Percentiles rank a stretch among this genome's conserved stretches.
These are phyloP conservation scores for Ampelocalamus luodianensis DNA, from an alignment of 176 grass and related monocot genomes.

Conservation along the genomic window DNA sequence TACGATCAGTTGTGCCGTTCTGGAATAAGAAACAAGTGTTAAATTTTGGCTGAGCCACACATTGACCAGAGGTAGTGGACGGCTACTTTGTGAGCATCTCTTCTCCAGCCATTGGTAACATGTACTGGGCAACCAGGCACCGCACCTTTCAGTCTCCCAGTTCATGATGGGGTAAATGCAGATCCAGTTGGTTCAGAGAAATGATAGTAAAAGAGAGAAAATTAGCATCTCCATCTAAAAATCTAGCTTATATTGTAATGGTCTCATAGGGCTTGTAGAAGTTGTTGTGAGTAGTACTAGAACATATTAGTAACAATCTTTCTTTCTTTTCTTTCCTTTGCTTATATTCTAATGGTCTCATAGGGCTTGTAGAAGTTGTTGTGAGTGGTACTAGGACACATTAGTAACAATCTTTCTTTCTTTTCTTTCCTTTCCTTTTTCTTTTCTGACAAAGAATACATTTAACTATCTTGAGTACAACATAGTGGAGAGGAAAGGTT, in stretches of 20 bases:
- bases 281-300: background rate
- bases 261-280: background rate
- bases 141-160: slow-evolving; percentile 36
- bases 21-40: slow-evolving; percentile 28
- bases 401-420: background rate
- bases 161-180: slow-evolving; percentile 39
- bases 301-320: background rate
- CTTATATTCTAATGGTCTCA: background rate
- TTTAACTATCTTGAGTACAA: slow-evolving; percentile 6
- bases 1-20: slow-evolving; percentile 24
- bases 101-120: slow-evolving; percentile 8
- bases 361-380: background rate
- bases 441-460: background rate
- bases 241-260: background rate
- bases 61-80: slow-evolving; percentile 29
- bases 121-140: slow-evolving; percentile 34
- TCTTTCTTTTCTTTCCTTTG: background rate
- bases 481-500: slow-evolving; percentile 9
- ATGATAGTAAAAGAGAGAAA: background rate
- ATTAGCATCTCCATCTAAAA: background rate
- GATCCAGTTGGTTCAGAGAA: background rate
- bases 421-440: background rate
- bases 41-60: background rate
- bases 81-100: slow-evolving; percentile 10
- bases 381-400: background rate